phyloP scores from a whole-genome alignment of 371 early-diverging fungal genomes.

The Mucor racemosus region DNA sequence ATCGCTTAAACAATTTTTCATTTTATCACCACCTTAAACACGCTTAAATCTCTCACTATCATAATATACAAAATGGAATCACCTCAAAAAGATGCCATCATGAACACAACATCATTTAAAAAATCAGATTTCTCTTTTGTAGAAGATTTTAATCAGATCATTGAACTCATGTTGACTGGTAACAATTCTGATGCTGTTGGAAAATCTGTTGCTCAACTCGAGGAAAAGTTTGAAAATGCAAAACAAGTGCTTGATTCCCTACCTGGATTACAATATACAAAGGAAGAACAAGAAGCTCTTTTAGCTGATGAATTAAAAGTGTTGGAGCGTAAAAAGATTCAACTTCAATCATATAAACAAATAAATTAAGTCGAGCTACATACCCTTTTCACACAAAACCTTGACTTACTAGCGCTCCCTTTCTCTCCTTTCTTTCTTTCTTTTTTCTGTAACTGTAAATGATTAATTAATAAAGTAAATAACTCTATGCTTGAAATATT shows the following conservation, averaged over 20 bases:
- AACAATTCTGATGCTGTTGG: slow-evolving; percentile 47
- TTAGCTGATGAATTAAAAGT: slow-evolving; percentile 37
- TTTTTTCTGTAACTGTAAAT: no score
- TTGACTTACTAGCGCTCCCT: no score
- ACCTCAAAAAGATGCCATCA: slow-evolving; percentile 4
- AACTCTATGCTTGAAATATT: no score
- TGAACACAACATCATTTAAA: slow-evolving; percentile 23
- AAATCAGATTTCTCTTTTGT: slow-evolving; percentile 52
- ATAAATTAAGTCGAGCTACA: background rate
- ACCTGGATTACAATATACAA: slow-evolving; percentile 52
- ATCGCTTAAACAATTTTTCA: no score
- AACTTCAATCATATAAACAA: slow-evolving; percentile 26
- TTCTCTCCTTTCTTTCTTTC: no score
- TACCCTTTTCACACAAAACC: no score
- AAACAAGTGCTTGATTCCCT: slow-evolving; percentile 45
- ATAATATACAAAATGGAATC: slow-evolving; percentile 10
- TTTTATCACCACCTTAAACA: background rate
- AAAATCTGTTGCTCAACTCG: slow-evolving; percentile 47
- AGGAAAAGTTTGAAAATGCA: slow-evolving; percentile 46
- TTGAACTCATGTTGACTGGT: slow-evolving; percentile 40
- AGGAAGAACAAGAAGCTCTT: slow-evolving; percentile 51
- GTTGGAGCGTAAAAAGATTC: slow-evolving; percentile 37
- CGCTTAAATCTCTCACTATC: background rate
- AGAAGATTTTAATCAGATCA: slow-evolving; percentile 42
- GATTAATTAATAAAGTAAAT: no score